Evolutionary conservation across 768 basidiomycete species (phyloP), one percentile per base, ranked within the genome.

Genomic region (Lentinula sp.): DNA sequence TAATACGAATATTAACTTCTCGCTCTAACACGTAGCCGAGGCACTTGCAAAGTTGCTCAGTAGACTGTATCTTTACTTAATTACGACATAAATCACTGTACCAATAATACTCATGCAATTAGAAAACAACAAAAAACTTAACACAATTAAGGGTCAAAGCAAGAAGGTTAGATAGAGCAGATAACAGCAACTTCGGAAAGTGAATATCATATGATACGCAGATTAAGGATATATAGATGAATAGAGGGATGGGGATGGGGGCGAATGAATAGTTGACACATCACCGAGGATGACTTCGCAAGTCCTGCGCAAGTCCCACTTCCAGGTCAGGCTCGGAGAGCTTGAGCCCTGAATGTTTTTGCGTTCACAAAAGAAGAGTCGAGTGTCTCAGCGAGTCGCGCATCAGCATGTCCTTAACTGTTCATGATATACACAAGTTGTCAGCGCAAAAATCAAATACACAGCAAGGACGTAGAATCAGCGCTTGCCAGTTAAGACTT

Each of bases 381-480:
- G 77, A 74, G 41, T 77, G 71, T 10, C 74, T 68, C 12, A 82
- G 72, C 57, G 77, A 75, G 39, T 74, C 72, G 28, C 77, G 74
- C 77, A 82, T 78, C 9, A 82, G 66, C 70, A 76, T 74, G 46
- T 82, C 79, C 64, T 75, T 76, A 49, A 82, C 80, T 81, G 59
- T 2, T 20, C 8, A 23, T n/a, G 52, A n/a, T 60, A 28, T 3
- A 28, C 60, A 45, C 49, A 39, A 50, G 43, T 16, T 60, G 46
- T 18, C 33, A 28, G 45, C 18, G 33, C 35, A 59, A 32, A 48
- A 20, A 7, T 2, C 18, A 39, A 39, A 39, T 6, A 39, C 37
- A 3, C 6, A 39, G 37, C 13, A 8, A 9, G 37, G 4, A 39
- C 15, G 46, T 28, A 28, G 28, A 28, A 28, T 3, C 3, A 28